Percentiles rank a stretch among this genome's conserved stretches.
Evolutionary conservation across 2,329 filamentous ascomycete species (phyloP).

Genomic region (Penicillium concentricum): DNA sequence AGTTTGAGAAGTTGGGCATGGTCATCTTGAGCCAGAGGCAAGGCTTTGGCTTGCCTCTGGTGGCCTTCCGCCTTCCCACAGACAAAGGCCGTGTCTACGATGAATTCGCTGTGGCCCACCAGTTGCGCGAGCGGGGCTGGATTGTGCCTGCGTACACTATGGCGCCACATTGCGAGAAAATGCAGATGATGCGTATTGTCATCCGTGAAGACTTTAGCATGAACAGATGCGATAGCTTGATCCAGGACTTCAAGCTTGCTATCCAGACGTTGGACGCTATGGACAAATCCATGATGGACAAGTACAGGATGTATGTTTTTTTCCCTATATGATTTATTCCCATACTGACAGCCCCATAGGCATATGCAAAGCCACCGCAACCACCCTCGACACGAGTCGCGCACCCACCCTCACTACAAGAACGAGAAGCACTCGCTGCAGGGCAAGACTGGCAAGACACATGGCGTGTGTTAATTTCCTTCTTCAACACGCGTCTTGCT

Average conservation of each 20-base stretch:
- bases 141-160: constrained; percentile 96
- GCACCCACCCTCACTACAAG: constrained; percentile 55
- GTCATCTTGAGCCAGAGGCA: constrained; percentile 79
- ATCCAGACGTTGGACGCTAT: constrained; percentile 69
- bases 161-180: constrained; percentile 77
- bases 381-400: constrained; percentile 51
- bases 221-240: constrained; percentile 73
- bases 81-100: constrained; percentile 60
- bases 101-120: constrained; percentile 78
- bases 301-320: constrained; percentile 61
- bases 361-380: constrained; percentile 58
- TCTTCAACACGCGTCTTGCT: not conserved
- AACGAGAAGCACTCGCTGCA: constrained; percentile 84
- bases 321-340: not conserved
- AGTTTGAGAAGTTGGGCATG: constrained; percentile 74
- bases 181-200: constrained; percentile 91
- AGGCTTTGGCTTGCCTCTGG: constrained; percentile 79
- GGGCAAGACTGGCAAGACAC: constrained; percentile 87
- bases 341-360: constrained; percentile 23
- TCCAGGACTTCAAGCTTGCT: constrained; percentile 76
- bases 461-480: constrained; percentile 67
- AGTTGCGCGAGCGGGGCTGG: constrained; percentile 84
- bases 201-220: constrained; percentile 90
- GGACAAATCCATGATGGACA: constrained; percentile 68
- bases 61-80: constrained; percentile 76